Evolutionary conservation across 805 yeast genomes (phyloP), one percentile per base, ranked within the genome.

Genomic region (Cyberlindnera xylosilytica): DNA sequence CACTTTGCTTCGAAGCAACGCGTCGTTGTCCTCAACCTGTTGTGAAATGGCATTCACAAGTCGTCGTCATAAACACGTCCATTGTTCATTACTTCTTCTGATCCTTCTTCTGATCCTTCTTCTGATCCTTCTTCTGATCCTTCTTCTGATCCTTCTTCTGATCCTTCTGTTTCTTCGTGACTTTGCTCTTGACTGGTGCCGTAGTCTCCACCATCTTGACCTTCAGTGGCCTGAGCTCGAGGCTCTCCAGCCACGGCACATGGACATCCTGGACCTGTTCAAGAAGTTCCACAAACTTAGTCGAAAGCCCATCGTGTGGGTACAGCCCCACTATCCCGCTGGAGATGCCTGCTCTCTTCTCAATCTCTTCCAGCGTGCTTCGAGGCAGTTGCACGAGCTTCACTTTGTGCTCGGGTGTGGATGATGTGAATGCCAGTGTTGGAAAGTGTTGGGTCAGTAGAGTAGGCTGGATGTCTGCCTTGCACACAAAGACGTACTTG

Each of bases 351-450:
- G 68, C 46, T 4, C 50, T 55, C 20, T 50, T 44, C 31, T 73
- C 65, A 2, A 76, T 46, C 40, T 50, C 47, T 3, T 41, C 33
- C 20, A 46, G 22, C 2, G 57, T 31, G 0, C 68, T 76, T 42
- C 65, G 68, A 2, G 89, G 89, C 20, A 84, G 63, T 47, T 79
- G 83, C 2, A 83, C 69, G 34, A 83, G 61, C 46, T 78, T 81
- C 4, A 79, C 79, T 15, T 50, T 42, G 15, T 41, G 22, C 5
- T 51, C 46, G 4, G 48, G 47, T 3, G 45, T 30, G 0, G 64
- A 66, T 0, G 84, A 71, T 20, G 77, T 65, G 41, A 62, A 72
- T 20, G 78, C 60, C 28, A 84, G 58, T 3, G 74, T 62, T 0
- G 91, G 91, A 32, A 83, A 68, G 37, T 76, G 82, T 46, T 74